A percentile compares a stretch with the other conserved stretches of the same genome.
Conservation (phyloP, 768 basidiomycete species). For the Russula foetens region DNA sequence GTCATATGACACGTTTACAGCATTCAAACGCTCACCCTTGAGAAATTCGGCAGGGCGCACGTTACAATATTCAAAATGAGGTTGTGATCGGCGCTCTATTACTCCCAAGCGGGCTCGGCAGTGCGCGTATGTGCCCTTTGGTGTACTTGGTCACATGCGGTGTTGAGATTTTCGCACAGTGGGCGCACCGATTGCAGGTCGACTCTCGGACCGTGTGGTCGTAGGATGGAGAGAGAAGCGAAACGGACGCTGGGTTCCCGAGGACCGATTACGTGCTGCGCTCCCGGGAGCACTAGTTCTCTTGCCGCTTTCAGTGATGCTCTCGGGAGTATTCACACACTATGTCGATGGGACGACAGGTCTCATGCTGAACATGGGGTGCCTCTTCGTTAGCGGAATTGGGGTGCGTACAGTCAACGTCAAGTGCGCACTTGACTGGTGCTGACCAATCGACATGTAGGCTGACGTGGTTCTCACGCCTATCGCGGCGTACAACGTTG, state of each 20-base stretch:
- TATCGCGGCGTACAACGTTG: slow-evolving; percentile 47
- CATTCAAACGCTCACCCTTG: background rate
- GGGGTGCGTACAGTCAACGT: slow-evolving; percentile 36
- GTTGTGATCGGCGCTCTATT: slow-evolving; percentile 53
- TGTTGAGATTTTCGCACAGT: slow-evolving; percentile 28
- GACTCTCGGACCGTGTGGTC: slow-evolving; percentile 48
- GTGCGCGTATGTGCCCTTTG: slow-evolving; percentile 37
- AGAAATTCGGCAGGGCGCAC: slow-evolving; percentile 37
- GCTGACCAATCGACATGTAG: slow-evolving; percentile 26
- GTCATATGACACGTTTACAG: slow-evolving; percentile 19
- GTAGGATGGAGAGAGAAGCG: slow-evolving; percentile 40
- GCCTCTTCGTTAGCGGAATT: slow-evolving; percentile 54
- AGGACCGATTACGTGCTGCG: slow-evolving; percentile 55
- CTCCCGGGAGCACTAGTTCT: slow-evolving; percentile 39
- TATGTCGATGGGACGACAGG: slow-evolving; percentile 45
- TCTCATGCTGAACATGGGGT: slow-evolving; percentile 41
- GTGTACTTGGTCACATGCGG: background rate
- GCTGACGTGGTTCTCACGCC: slow-evolving; percentile 51
- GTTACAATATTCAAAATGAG: slow-evolving; percentile 49
- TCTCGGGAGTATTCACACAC: slow-evolving; percentile 41
- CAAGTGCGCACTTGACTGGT: background rate
- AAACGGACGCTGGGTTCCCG: slow-evolving; percentile 54
- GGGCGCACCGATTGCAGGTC: slow-evolving; percentile 52
- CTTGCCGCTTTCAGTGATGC: slow-evolving; percentile 44
- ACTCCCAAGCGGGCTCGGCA: slow-evolving; percentile 51